These are phyloP conservation scores for Naganishia vishniacii DNA, from an alignment of 768 basidiomycete genomes.

Conservation along the genomic window DNA sequence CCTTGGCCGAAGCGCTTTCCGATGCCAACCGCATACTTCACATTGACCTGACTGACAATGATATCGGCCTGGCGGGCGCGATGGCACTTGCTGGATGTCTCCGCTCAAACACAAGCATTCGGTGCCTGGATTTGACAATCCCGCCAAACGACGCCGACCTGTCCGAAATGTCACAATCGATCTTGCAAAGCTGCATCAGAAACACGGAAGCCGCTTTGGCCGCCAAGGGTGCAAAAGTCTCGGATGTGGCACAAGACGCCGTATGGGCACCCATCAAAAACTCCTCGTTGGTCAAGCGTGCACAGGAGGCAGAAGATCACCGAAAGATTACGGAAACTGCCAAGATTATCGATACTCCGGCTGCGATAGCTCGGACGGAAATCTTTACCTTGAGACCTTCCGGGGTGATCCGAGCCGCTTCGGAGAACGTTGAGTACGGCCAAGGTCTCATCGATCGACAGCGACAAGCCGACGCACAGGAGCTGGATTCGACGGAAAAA, in stretches of 20 bases:
- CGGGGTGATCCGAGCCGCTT: conserved; percentile 34
- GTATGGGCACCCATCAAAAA: conserved; percentile 52
- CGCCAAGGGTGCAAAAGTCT: conserved; percentile 47
- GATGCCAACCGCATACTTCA: conserved; percentile 81
- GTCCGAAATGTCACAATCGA: conserved; percentile 71
- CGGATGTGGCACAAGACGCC: conserved; percentile 55
- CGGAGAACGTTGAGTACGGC: conserved; percentile 31
- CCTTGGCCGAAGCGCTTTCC: conserved; percentile 91
- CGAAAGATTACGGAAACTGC: conserved; percentile 41
- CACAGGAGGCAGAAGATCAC: conserved; percentile 47
- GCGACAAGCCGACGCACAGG: background rate
- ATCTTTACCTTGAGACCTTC: conserved; percentile 47
- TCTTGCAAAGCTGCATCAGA: conserved; percentile 79
- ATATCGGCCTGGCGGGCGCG: conserved; percentile 79
- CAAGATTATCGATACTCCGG: conserved; percentile 37
- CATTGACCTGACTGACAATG: conserved; percentile 79
- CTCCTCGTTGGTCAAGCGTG: conserved; percentile 47
- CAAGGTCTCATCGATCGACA: background rate
- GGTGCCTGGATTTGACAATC: conserved; percentile 89
- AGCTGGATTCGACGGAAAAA: conserved; percentile 18
- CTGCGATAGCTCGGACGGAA: conserved; percentile 41
- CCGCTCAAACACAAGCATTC: conserved; percentile 71
- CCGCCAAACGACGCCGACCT: conserved; percentile 57
- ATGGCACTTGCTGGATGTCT: conserved; percentile 85
- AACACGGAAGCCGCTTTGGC: conserved; percentile 75